A percentile compares a stretch with the other conserved stretches of the same genome.
These are phyloP conservation scores for Tricholoma saponaceum DNA, from an alignment of 768 basidiomycete species.

Conservation along the genomic window DNA sequence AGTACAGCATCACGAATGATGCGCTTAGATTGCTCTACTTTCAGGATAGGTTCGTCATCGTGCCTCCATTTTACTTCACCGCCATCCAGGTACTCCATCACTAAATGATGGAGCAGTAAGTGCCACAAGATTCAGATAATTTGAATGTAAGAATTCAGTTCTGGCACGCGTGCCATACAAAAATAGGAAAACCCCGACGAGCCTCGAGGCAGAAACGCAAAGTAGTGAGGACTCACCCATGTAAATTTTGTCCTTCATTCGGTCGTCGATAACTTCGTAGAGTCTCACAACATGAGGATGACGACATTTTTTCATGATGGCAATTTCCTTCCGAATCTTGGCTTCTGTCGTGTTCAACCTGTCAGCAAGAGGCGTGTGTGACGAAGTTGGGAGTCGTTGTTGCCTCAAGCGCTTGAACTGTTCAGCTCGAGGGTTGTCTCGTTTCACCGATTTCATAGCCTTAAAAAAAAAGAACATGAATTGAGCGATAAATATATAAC, in stretches of 20 bases:
- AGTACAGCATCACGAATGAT: constrained; percentile 92
- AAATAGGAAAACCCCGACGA: too few relatives aligned
- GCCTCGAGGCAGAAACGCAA: background rate
- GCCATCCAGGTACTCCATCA: constrained; percentile 94
- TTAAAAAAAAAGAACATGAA: constrained; percentile 24
- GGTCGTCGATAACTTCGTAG: constrained; percentile 94
- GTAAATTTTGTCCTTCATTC: constrained; percentile 82
- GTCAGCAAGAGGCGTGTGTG: constrained; percentile 60
- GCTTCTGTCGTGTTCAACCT: constrained; percentile 68
- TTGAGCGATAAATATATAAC: background rate
- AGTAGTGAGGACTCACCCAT: constrained; percentile 65
- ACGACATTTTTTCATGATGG: constrained; percentile 96
- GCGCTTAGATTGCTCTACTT: constrained; percentile 75
- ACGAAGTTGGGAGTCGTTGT: constrained; percentile 39
- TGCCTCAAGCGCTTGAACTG: constrained; percentile 31
- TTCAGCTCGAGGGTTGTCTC: constrained; percentile 64
- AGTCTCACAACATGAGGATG: constrained; percentile 89
- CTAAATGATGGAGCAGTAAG: constrained; percentile 33
- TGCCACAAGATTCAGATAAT: background rate
- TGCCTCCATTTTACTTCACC: constrained; percentile 92
- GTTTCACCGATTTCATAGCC: constrained; percentile 78
- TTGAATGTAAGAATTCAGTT: too few relatives aligned
- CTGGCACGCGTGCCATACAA: too few relatives aligned
- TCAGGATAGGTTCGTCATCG: constrained; percentile 66
- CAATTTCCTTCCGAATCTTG: constrained; percentile 91